A percentile compares a stretch with the other conserved stretches of the same genome.
phyloP scores from a whole-genome alignment of 495 filamentous ascomycete genomes.

The Chaetomidium leptoderma region DNA sequence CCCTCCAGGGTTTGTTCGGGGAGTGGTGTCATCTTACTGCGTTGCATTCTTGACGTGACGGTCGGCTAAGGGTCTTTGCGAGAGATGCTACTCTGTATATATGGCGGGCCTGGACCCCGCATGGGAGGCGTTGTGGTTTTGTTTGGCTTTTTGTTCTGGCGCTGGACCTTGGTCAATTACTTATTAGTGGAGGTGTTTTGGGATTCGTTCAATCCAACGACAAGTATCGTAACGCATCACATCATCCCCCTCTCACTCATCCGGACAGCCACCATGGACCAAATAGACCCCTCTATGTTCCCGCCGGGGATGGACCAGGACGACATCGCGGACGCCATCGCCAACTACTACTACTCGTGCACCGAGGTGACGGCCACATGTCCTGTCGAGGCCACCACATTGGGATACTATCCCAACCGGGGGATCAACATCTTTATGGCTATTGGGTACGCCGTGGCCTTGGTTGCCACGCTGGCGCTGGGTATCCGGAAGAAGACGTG shows the following conservation, averaged over 20 bases:
- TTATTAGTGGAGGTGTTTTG: background rate
- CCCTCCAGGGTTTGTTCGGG: too few relatives aligned
- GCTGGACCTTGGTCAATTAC: background rate
- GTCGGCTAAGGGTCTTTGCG: too few relatives aligned
- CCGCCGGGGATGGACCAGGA: slow-evolving; percentile 5
- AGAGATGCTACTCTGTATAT: too few relatives aligned
- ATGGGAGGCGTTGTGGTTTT: background rate
- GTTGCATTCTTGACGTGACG: background rate
- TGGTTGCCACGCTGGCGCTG: slow-evolving; percentile 43
- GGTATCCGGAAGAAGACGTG: slow-evolving; percentile 58
- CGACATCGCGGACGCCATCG: slow-evolving; percentile 14
- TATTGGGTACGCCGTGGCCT: slow-evolving; percentile 50
- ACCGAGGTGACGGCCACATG: slow-evolving; percentile 47
- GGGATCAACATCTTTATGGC: slow-evolving; percentile 60
- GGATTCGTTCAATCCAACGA: background rate
- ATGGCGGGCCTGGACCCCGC: background rate
- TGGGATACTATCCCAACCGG: slow-evolving; percentile 63
- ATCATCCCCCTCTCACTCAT: too few relatives aligned
- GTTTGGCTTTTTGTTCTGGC: background rate
- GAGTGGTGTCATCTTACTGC: slow-evolving; percentile 2
- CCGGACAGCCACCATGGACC: slow-evolving; percentile 3
- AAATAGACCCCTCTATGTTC: slow-evolving; percentile 14
- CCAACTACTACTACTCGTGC: slow-evolving; percentile 42
- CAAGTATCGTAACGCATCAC: too few relatives aligned
- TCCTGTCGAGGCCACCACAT: slow-evolving; percentile 56